Conservation (phyloP, 805 yeast genomes). For the Kodamaea restingae region DNA sequence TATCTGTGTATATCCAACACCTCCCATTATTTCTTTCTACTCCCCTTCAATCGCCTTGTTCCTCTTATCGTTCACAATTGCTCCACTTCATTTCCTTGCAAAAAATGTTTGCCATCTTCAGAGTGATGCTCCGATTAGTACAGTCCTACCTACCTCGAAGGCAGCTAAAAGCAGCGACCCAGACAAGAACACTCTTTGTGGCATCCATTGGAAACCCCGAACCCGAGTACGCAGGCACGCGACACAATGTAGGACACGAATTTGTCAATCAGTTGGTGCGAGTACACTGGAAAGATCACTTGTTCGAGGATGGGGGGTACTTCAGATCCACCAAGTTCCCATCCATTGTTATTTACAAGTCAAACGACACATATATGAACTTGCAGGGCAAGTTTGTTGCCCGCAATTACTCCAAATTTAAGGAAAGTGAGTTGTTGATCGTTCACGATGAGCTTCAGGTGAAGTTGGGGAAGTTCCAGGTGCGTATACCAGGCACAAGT, state of each 20-base stretch:
- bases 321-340: constrained; percentile 11
- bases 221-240: constrained; percentile 50
- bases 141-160: not conserved
- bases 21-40: no score
- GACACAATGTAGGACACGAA: constrained; percentile 78
- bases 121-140: constrained; percentile 1
- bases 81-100: no score
- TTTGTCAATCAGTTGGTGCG: constrained; percentile 35
- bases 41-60: no score
- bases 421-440: constrained; percentile 45
- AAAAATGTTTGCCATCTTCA: not conserved
- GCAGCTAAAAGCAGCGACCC: not conserved
- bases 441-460: constrained; percentile 77
- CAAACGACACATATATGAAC: constrained; percentile 66
- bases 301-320: constrained; percentile 9
- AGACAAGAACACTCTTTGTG: constrained; percentile 20
- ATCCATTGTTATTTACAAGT: constrained; percentile 38
- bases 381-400: constrained; percentile 56
- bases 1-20: no score
- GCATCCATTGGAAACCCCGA: constrained; percentile 80
- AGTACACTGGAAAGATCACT: constrained; percentile 19
- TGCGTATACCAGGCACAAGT: constrained; percentile 56
- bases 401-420: constrained; percentile 42
- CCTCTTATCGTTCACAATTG: no score
- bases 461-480: constrained; percentile 60